Evolutionary conservation across 2,329 filamentous ascomycete genomes (phyloP), one percentile per base, ranked within the genome.

Genomic region (Paracamarosporium sp.): DNA sequence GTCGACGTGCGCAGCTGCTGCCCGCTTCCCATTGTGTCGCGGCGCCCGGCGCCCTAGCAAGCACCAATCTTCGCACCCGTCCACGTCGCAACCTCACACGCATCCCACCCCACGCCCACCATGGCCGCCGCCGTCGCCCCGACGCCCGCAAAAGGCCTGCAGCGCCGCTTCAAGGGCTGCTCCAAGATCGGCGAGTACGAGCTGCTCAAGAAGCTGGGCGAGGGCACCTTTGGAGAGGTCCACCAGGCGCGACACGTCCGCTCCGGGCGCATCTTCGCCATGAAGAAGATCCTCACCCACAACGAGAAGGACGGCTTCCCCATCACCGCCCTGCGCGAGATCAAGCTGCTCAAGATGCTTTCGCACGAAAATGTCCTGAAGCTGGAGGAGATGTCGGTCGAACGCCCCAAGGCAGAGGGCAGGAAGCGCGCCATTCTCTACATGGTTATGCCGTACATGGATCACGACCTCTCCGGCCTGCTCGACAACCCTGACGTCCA

Each of bases 221-320:
- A 98, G 76, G 94, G 94, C 60, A 98, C 94, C 22, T 98, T 98
- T 79, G 94, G 94, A 65, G 93, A 98, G 80, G 95, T 98, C 36
- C 92, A 97, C 77, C 95, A 94, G 72, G 95, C 93, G 60, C 86
- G 86, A 60, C 92, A 90, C 27, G 89, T 87, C 69, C 90, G 85
- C 70, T 91, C 88, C 1, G 90, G 91, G 53, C 84, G 86, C 24
- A 78, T 94, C 44, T 90, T 97, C 59, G 95, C 95, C 4, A 79
- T 99, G 71, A 99, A 99, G 82, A 98, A 98, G 84, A 99, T 99
- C 65, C 87, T 99, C 65, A 97, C 98, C 91, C 95, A 98, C 76
- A 96, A 98, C 76, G 95, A 99, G 81, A 98, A 97, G 76, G 95
- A 99, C 78, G 95, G 95, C 82, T 99, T 99, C 68, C 95, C 95